A percentile compares a stretch with the other conserved stretches of the same genome.
Conservation (phyloP, 1,284 basidiomycete species). For the Laetiporus sulphureus region DNA sequence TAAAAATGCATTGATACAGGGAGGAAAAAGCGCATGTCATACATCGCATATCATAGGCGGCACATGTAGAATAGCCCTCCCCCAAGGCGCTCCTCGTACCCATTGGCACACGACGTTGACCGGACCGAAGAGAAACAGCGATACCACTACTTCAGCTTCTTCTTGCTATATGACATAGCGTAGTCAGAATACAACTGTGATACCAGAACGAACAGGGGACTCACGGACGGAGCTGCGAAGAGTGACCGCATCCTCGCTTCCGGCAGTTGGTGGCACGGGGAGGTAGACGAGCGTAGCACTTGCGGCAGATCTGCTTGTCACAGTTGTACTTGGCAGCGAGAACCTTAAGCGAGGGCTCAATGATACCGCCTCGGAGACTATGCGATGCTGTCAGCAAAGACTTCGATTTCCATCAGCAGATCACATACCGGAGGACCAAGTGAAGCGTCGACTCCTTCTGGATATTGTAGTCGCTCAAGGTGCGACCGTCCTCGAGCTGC, state of each 20-base stretch:
- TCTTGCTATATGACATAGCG: constrained; percentile 50
- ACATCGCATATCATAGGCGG: constrained; percentile 14
- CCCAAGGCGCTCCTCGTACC: constrained; percentile 6
- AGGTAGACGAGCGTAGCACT: constrained; percentile 99
- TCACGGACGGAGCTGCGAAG: constrained; percentile 91
- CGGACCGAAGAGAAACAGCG: neutral
- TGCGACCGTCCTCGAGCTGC: constrained; percentile 96
- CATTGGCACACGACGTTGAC: constrained; percentile 11
- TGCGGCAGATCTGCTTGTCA: constrained; percentile 98
- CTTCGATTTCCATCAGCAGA: neutral
- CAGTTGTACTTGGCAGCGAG: constrained; percentile 97
- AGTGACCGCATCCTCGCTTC: constrained; percentile 89
- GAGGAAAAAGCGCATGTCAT: neutral
- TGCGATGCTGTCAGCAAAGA: neutral
- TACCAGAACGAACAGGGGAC: constrained; percentile 26
- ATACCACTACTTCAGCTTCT: constrained; percentile 88
- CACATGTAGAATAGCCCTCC: constrained; percentile 12
- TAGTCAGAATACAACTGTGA: constrained; percentile 4
- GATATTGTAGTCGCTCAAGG: constrained; percentile 94
- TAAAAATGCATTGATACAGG: too few relatives aligned
- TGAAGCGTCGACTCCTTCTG: constrained; percentile 99
- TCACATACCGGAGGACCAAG: constrained; percentile 86
- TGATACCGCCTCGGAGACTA: constrained; percentile 96
- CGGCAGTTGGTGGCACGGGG: constrained; percentile 99
- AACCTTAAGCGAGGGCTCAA: constrained; percentile 97